Evolutionary conservation across 2,329 filamentous ascomycete species (phyloP).

Genomic region (Thermoascus crustaceus): DNA sequence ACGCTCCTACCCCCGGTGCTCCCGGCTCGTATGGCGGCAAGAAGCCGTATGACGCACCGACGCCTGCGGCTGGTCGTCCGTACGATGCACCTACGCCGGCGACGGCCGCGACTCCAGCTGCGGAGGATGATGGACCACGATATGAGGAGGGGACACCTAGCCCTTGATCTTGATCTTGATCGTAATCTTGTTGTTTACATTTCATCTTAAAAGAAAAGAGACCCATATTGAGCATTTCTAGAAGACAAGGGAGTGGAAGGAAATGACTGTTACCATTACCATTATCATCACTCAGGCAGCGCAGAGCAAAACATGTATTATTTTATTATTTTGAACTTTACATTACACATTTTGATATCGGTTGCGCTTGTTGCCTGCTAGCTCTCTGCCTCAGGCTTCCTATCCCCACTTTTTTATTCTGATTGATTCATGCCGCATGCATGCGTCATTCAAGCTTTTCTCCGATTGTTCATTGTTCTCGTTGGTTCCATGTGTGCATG

Average conservation of each 20-base stretch:
- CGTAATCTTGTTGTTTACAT: background rate
- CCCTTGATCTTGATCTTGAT: constrained; percentile 17
- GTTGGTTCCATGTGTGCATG: no score
- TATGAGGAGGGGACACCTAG: constrained; percentile 38
- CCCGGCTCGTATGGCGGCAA: constrained; percentile 26
- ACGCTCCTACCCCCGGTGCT: constrained; percentile 38
- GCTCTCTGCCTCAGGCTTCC: no score
- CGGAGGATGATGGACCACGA: constrained; percentile 34
- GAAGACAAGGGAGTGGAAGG: background rate
- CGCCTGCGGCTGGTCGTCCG: constrained; percentile 31
- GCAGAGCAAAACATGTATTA: background rate
- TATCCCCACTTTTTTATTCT: no score
- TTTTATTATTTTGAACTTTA: no score
- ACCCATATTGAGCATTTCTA: background rate
- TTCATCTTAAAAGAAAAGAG: background rate
- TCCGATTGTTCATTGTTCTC: no score
- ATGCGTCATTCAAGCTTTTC: no score
- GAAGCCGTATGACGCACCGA: constrained; percentile 31
- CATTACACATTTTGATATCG: no score
- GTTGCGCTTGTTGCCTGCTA: no score
- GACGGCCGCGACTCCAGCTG: constrained; percentile 30
- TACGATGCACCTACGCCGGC: constrained; percentile 45
- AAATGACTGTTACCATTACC: no score
- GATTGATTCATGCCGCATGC: no score
- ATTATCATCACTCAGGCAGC: background rate